Evolutionary conservation across 352 stramenopile species (phyloP), one percentile per base, ranked within the genome.

Genomic region (Aphanomyces invadans): DNA sequence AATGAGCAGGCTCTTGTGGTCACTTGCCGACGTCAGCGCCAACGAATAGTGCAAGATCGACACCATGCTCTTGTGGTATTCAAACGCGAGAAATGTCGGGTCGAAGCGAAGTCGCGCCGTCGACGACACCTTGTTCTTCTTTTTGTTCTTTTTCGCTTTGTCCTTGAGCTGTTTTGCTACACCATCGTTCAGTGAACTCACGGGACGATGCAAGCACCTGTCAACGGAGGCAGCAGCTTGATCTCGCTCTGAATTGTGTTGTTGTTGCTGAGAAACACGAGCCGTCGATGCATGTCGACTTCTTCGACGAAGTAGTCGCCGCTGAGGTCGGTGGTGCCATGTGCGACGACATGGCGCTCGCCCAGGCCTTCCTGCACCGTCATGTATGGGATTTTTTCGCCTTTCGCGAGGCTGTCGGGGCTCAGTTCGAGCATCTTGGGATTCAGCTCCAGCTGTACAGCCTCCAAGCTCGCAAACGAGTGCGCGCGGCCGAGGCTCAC

Each of bases 221-320:
- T 67, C 17, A 67, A 29, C 32, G 56, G 46, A 15, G 52, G 48
- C 25, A 81, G 26, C 38, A 91, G 62, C 42, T 76, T 73, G 21
- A 88, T 82, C 46, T 92, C 83, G 64, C 78, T 90, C 68, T 92
- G 83, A 46, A 92, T 88, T 33, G 87, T 76, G 57, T 87, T 85
- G 4, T 72, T 79, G 61, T 89, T 90, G 55, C 71, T 79, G 36
- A 86, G 71, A 51, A 92, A 92, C 12, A 92, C 75, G 29, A 92
- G 72, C n/a, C 84, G 79, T 19, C 83, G 80, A 21, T 86, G 70
- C 60, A 57, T 67, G 32, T 83, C 73, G 53, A 91, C 81, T 26
- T 91, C 75, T 63, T 91, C 82, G 59, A 91, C 75, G 33, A 88
- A 84, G 67, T 85, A 89, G 19, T 79, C 76, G 33, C 82, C 81